Evolutionary conservation across 768 basidiomycete genomes (phyloP), one percentile per base, ranked within the genome.

Genomic region (Zangia roseola): DNA sequence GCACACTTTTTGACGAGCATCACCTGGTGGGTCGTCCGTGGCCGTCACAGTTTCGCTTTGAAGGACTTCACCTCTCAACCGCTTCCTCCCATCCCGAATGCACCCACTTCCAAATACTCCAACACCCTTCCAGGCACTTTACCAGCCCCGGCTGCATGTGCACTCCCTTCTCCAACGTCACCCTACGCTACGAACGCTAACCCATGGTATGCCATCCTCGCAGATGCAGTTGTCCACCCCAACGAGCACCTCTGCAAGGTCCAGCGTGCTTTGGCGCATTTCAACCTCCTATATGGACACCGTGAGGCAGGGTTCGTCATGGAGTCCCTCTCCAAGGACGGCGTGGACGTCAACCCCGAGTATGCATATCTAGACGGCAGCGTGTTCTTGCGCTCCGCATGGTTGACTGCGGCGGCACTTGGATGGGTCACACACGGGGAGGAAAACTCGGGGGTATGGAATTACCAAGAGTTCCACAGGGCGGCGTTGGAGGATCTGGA

Each of bases 321-420:
- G 21, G 55, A 59, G 1, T 55, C 56, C 2, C 43, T 66, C 9
- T 40, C 33, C 23, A 59, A 56, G 25, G 63, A 64, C 12, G 53
- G 50, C 42, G 56, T 65, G 23, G 58, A 58, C 1, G 73, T 73
- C 12, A 70, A 79, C 42, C 64, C 84, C 36, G 69, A 72, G 13
- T 83, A 77, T n/a, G 67, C 54, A 2, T 60, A 61, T 28, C 56
- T 80, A 10, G 86, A 88, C 60, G 86, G 86, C 9, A 78, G 77
- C 16, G 56, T 89, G 40, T 89, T 89, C 60, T 55, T 84, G 31
- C 70, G 84, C 38, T 69, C 71, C 0, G 84, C 83, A 5, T 74
- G 75, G 49, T 54, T 84, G 59, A 80, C 79, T 5, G 69, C 72
- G 20, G 69, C 74, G 47, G 65, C 73, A 8, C 57, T 72, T 47